These are phyloP conservation scores for Chlorella sp. DNA, from an alignment of 139 green algal species.

Conservation along the genomic window DNA sequence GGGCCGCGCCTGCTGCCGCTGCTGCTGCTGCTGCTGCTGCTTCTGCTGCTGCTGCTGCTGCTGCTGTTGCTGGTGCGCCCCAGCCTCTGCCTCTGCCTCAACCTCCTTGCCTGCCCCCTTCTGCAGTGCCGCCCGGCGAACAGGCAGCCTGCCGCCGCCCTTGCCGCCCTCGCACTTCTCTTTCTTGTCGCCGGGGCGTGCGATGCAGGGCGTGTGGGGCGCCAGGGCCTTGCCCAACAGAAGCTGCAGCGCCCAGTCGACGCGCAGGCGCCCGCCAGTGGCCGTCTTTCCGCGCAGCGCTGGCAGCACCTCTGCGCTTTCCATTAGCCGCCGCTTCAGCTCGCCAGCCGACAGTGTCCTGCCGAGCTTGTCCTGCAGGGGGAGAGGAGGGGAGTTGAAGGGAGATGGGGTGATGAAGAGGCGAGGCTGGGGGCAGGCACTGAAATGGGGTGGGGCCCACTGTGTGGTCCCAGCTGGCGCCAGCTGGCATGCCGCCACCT, in stretches of 20 bases:
- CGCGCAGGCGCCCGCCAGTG: constrained; percentile 9
- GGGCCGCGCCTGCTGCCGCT: not conserved
- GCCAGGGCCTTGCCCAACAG: not conserved
- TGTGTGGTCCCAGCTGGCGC: not conserved
- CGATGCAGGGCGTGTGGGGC: not conserved
- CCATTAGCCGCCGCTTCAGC: constrained; percentile 8
- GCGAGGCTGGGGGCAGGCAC: not conserved
- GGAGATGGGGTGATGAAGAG: not conserved
- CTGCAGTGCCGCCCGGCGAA: not conserved
- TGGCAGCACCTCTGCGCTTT: not conserved
- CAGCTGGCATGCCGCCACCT: not conserved
- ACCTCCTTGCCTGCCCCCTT: not conserved
- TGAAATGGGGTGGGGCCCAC: not conserved
- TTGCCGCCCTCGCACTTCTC: not conserved
- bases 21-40: not conserved
- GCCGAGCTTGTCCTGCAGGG: constrained; percentile 9
- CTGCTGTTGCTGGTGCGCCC: not conserved
- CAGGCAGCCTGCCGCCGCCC: not conserved
- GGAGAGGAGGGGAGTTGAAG: not conserved
- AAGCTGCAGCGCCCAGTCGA: constrained; percentile 30
- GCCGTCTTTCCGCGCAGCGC: not conserved
- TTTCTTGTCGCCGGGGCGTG: not conserved
- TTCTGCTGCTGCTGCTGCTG: not conserved
- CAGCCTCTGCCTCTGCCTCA: not conserved
- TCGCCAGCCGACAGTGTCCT: not conserved